Evolutionary conservation across 2,329 filamentous ascomycete genomes (phyloP).

Genomic region (Fusarium armeniacum): DNA sequence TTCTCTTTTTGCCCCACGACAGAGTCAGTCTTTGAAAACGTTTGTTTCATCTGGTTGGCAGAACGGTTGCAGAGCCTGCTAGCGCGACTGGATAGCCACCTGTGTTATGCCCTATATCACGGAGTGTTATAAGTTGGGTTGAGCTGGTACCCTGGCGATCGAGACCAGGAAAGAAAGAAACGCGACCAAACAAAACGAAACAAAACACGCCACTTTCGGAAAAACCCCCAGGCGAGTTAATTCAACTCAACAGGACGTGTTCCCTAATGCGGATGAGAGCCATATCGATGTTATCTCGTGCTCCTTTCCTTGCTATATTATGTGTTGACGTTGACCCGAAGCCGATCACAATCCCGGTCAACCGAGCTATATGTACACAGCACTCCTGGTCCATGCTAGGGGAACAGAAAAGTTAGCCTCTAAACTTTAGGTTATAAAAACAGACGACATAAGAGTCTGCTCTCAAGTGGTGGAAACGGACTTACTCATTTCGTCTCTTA

Average conservation of each 20-base stretch:
- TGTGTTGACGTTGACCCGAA: constrained; percentile 27
- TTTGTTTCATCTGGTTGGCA: constrained; percentile 50
- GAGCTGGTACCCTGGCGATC: constrained; percentile 23
- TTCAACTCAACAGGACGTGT: constrained; percentile 33
- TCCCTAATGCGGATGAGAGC: constrained; percentile 31
- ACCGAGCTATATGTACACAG: constrained; percentile 16
- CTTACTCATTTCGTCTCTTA: background rate
- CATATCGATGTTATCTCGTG: constrained; percentile 14
- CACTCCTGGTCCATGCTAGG: constrained; percentile 22
- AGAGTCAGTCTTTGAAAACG: constrained; percentile 38
- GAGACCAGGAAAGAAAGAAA: constrained; percentile 40
- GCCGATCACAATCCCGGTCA: constrained; percentile 35
- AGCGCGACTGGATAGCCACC: constrained; percentile 46
- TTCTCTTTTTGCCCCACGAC: constrained; percentile 37
- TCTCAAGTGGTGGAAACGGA: background rate
- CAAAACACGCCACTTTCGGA: constrained; percentile 43
- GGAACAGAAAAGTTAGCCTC: background rate
- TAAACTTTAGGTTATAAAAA: background rate
- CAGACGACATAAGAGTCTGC: background rate
- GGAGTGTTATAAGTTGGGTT: constrained; percentile 43
- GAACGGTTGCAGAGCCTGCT: constrained; percentile 33
- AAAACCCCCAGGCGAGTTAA: constrained; percentile 27
- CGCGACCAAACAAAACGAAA: constrained; percentile 42
- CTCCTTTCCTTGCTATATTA: constrained; percentile 15
- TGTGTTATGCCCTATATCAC: constrained; percentile 51